These are phyloP conservation scores for Aspergillus caelatus DNA, from an alignment of 2,329 filamentous ascomycete species.

Conservation along the genomic window DNA sequence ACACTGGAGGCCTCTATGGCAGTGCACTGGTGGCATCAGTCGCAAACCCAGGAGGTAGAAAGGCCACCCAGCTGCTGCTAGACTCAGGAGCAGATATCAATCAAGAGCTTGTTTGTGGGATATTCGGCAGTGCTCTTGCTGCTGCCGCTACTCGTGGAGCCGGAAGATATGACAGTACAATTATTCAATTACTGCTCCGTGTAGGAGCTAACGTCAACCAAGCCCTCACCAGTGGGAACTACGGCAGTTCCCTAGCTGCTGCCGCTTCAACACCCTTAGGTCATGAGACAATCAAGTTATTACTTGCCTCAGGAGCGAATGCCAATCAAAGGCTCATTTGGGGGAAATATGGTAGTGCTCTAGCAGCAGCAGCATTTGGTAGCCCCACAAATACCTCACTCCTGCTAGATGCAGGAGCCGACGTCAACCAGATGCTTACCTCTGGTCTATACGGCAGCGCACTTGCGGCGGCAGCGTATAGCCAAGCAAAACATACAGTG, in stretches of 20 bases:
- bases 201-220: neutral
- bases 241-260: neutral
- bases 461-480: neutral
- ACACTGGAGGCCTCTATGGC: neutral
- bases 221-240: neutral
- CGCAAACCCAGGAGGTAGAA: neutral
- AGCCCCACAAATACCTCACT: neutral
- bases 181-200: neutral
- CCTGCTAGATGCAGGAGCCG: neutral
- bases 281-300: neutral
- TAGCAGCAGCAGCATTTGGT: neutral
- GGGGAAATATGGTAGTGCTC: neutral
- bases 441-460: neutral
- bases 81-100: neutral
- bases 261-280: neutral
- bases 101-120: neutral
- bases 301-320: neutral
- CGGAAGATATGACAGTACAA: neutral
- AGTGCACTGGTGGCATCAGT: neutral
- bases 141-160: neutral
- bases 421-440: neutral
- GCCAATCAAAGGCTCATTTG: neutral
- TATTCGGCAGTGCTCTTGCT: neutral
- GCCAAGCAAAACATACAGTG: neutral
- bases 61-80: neutral